phyloP scores from a whole-genome alignment of 2,329 filamentous ascomycete genomes.

The Cladophialophora yegresii region DNA sequence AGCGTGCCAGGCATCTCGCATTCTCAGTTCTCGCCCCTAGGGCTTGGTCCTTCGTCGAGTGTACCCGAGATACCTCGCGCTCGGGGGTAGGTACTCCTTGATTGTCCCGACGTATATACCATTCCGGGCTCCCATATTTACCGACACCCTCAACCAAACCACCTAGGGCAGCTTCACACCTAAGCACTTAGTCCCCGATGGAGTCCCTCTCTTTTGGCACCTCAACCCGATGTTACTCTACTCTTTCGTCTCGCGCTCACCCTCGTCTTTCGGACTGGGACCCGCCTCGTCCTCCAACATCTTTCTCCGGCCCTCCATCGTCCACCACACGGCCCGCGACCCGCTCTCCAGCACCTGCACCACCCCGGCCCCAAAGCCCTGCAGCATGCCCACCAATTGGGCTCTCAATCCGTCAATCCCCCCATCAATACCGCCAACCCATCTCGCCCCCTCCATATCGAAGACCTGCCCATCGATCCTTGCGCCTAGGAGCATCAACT shows the following conservation, averaged over 20 bases:
- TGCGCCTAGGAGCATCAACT: slow-evolving; percentile 82
- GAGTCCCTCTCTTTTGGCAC: neutral
- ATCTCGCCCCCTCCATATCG: slow-evolving; percentile 69
- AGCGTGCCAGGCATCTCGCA: too few species aligned
- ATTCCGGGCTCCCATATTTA: neutral
- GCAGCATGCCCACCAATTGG: slow-evolving; percentile 78
- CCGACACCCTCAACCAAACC: neutral
- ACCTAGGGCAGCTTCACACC: too few species aligned
- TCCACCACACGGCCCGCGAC: slow-evolving; percentile 79
- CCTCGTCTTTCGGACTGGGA: slow-evolving; percentile 38
- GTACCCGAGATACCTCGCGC: too few species aligned
- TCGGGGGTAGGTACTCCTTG: neutral
- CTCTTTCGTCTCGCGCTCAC: too few species aligned
- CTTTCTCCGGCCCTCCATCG: slow-evolving; percentile 76
- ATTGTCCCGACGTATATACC: neutral
- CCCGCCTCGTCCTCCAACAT: slow-evolving; percentile 73
- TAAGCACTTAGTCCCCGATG: neutral
- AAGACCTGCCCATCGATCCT: slow-evolving; percentile 83
- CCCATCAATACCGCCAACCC: slow-evolving; percentile 76
- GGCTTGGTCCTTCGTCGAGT: too few species aligned
- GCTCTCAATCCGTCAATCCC: slow-evolving; percentile 79
- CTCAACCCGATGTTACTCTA: neutral
- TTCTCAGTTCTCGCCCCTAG: neutral
- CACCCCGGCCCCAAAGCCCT: slow-evolving; percentile 75
- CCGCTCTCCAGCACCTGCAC: slow-evolving; percentile 78